Evolutionary conservation across 257 asterid species (phyloP), one percentile per base, ranked within the genome.

Genomic region (Capsicum rhomboideum): DNA sequence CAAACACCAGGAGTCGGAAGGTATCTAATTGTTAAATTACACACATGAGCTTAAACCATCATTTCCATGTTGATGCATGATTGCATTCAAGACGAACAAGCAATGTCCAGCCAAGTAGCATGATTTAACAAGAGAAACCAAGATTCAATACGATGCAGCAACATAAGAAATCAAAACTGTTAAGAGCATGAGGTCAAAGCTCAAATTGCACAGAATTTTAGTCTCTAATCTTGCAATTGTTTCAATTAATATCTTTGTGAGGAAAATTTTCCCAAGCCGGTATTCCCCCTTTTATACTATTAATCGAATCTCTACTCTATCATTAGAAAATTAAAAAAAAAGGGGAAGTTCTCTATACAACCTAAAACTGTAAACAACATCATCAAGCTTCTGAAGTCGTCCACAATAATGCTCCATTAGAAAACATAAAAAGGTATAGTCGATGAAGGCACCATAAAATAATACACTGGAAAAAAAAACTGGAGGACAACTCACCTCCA

Each of bases 401-500:
- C 78, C 52, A 68, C 52, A 68, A 68, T 69, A 37, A 69, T 37
- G 18, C 53, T 69, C 53, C 53, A 69, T 37, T 10, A 34, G 29
- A 69, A 9, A 69, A 69, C n/a, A 18, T 28, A 21, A 18, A 34
- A 34, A 9, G 52, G 28, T 68, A 34, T 34, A 68, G 77, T 68
- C 26, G 46, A 69, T 9, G 13, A 69, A 69, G 29, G 29, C 46
- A 69, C 78, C 52, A 37, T 37, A 69, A 69, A 46, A 49, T 21
- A 40, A 72, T 8, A 54, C 37, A 49, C 61, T 8, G 16, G 16
- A 26, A 12, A 26, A 69, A 40, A 69, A 11, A 3, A 29, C n/a
- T n/a, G n/a, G 17, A 17, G 49, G 66, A 82, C 46, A 59, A 85
- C 92, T 88, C 79, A 95, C 99, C 98, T 96, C 99, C 87, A 96